Evolutionary conservation across 352 stramenopile species (phyloP).

Genomic region (Elongisporangium senticosum): DNA sequence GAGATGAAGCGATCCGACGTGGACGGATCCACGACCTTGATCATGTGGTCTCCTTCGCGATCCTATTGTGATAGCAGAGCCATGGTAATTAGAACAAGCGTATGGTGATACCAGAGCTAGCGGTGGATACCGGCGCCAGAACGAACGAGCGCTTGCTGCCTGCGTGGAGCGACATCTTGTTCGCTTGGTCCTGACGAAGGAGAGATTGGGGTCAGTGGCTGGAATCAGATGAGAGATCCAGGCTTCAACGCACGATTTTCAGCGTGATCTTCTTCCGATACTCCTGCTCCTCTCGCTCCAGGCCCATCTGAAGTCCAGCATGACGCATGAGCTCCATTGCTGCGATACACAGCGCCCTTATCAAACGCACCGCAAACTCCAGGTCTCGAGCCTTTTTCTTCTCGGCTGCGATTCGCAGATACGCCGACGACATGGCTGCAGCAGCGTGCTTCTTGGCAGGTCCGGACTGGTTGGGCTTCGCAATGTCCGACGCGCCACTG

Average conservation of each 20-base stretch:
- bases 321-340: neutral
- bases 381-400: conserved; percentile 65
- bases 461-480: neutral
- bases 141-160: conserved; percentile 44
- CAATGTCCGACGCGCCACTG: neutral
- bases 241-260: conserved; percentile 41
- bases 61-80: conserved; percentile 24
- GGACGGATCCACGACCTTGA: conserved; percentile 40
- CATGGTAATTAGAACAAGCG: neutral
- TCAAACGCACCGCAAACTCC: conserved; percentile 48
- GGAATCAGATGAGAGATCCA: neutral
- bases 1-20: conserved; percentile 45
- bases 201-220: neutral
- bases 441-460: conserved; percentile 5
- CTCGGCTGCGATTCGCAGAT: conserved; percentile 46
- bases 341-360: neutral
- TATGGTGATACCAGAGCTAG: neutral
- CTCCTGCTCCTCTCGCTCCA: conserved; percentile 53
- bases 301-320: conserved; percentile 26
- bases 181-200: conserved; percentile 50
- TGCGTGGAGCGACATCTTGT: conserved; percentile 49
- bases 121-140: conserved; percentile 29
- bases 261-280: conserved; percentile 69
- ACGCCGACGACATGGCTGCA: conserved; percentile 49
- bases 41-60: conserved; percentile 63